phyloP scores from a whole-genome alignment of 179 eudicot species.

The Patellifolia procumbens region DNA sequence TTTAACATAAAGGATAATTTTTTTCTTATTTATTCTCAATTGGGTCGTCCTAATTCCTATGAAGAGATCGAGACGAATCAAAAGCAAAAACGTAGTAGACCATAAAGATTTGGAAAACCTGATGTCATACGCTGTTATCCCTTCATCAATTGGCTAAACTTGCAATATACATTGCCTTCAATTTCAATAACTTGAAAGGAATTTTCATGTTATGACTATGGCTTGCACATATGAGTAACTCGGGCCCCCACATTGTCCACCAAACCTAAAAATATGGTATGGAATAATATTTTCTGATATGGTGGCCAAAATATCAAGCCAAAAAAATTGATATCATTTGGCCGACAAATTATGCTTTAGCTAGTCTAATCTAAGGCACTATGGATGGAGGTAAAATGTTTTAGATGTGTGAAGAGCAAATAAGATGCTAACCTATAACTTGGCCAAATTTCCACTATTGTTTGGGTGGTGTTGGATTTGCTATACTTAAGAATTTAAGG shows the following conservation, averaged over 20 bases:
- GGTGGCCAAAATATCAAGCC: constrained; percentile 9
- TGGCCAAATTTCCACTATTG: neutral
- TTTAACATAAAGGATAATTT: no score
- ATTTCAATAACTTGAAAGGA: no score
- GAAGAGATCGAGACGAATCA: neutral
- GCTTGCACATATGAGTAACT: constrained; percentile 16
- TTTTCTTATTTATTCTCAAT: no score
- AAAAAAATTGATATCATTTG: constrained; percentile 18
- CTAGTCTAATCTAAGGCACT: constrained; percentile 36
- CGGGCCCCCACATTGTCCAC: constrained; percentile 19
- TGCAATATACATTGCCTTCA: neutral
- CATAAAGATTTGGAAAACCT: neutral
- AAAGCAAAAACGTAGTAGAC: neutral
- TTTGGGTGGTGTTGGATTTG: neutral
- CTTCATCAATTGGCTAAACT: constrained; percentile 15
- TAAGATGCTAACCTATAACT: constrained; percentile 23
- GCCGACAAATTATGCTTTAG: constrained; percentile 37
- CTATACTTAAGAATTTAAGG: neutral
- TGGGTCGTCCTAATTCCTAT: neutral
- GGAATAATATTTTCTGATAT: constrained; percentile 12
- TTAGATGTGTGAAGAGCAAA: constrained; percentile 15
- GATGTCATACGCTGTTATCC: neutral
- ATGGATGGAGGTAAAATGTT: constrained; percentile 29
- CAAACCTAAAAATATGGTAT: neutral
- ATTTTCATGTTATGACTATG: constrained; percentile 12